phyloP scores from a whole-genome alignment of 345 rosid species.

The Noccaea bulbosa region DNA sequence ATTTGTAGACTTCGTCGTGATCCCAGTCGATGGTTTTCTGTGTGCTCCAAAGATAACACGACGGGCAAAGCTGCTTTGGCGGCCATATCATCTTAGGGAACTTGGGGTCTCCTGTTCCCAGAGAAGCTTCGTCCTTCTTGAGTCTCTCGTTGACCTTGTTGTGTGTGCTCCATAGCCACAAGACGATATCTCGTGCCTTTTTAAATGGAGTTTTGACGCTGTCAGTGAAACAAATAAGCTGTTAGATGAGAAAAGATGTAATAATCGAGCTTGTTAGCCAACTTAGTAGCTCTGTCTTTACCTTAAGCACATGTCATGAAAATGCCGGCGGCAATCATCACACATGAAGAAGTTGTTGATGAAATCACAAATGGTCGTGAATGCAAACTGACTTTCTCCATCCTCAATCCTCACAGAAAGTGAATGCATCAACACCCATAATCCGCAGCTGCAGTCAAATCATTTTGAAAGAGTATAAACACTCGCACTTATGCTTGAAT shows the following conservation, averaged over 20 bases:
- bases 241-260: constrained; percentile 21
- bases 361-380: constrained; percentile 78
- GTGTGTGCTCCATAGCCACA: constrained; percentile 96
- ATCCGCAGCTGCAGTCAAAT: constrained; percentile 74
- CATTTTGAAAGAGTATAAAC: constrained; percentile 24
- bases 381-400: constrained; percentile 88
- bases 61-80: constrained; percentile 79
- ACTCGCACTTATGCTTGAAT: background rate
- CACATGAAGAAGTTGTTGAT: constrained; percentile 89
- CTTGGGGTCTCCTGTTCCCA: constrained; percentile 81
- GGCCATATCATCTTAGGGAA: constrained; percentile 96
- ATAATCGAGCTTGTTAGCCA: background rate
- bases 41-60: constrained; percentile 59
- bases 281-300: constrained; percentile 33
- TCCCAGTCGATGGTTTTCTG: constrained; percentile 61
- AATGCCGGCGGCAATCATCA: constrained; percentile 95
- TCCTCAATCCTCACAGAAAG: constrained; percentile 86
- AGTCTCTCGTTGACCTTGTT: constrained; percentile 85
- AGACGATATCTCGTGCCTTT: constrained; percentile 70
- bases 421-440: constrained; percentile 96
- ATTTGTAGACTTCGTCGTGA: constrained; percentile 72
- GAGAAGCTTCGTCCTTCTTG: constrained; percentile 76
- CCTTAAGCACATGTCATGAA: constrained; percentile 89
- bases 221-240: constrained; percentile 39
- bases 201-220: constrained; percentile 74